phyloP scores from a whole-genome alignment of 768 basidiomycete genomes.

The Boletus barrowsii region DNA sequence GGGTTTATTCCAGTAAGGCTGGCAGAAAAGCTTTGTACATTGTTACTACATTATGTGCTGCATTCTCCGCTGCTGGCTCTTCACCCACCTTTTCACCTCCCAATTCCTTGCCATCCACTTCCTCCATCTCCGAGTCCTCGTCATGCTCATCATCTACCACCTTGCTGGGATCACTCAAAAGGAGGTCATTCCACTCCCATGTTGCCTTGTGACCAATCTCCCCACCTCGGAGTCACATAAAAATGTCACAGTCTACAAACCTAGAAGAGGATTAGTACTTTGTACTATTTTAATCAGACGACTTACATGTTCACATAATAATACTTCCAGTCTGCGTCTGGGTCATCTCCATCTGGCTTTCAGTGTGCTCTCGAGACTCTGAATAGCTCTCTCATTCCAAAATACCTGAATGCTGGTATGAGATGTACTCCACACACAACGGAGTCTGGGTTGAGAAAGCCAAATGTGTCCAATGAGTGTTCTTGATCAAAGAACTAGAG shows the following conservation, averaged over 20 bases:
- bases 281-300: conserved; percentile 1
- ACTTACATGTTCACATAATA: conserved; percentile 34
- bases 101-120: no score
- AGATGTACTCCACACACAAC: conserved; percentile 4
- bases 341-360: neutral
- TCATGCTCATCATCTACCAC: no score
- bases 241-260: conserved; percentile 4
- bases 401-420: neutral
- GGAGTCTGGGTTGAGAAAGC: no score
- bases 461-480: no score
- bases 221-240: conserved; percentile 32
- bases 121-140: no score
- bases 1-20: no score
- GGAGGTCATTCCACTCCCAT: no score
- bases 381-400: neutral
- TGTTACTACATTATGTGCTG: no score
- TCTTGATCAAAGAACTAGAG: neutral
- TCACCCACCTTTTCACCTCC: no score
- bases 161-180: no score
- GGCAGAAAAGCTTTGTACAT: no score
- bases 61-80: no score
- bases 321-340: conserved; percentile 21
- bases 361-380: neutral
- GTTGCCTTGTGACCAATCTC: conserved; percentile 30
- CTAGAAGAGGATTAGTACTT: neutral